A percentile compares a stretch with the other conserved stretches of the same genome.
Conservation (phyloP, 768 basidiomycete species). For the Trametes sanguinea region DNA sequence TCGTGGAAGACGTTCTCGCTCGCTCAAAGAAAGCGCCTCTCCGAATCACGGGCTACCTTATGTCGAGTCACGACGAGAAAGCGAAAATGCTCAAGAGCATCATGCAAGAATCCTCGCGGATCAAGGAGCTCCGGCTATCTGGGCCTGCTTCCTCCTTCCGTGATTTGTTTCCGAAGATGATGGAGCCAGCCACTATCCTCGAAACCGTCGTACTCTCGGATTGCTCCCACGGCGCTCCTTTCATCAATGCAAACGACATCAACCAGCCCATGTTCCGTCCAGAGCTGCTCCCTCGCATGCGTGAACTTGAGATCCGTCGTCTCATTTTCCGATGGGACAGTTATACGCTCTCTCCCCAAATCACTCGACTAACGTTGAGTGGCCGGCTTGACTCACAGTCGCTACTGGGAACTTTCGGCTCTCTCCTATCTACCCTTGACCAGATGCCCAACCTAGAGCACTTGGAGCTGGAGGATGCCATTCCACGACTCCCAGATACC, state of each 20-base stretch:
- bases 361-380: constrained; percentile 2
- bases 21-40: constrained; percentile 16
- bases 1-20: constrained; percentile 1
- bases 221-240: not conserved
- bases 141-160: not conserved
- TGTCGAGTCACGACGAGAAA: not conserved
- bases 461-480: constrained; percentile 2
- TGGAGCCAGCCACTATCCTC: not conserved
- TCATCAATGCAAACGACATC: not conserved
- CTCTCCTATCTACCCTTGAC: constrained; percentile 1
- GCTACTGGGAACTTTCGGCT: constrained; percentile 3
- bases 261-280: not conserved
- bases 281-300: constrained; percentile 1
- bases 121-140: constrained; percentile 3
- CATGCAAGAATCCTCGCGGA: not conserved
- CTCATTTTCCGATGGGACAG: constrained; percentile 5
- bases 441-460: not conserved
- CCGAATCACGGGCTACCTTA: constrained; percentile 1
- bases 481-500: constrained; percentile 1
- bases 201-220: constrained; percentile 4
- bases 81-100: not conserved
- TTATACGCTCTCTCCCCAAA: not conserved
- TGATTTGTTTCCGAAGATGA: not conserved
- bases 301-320: not conserved
- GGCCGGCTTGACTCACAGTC: not conserved